These are phyloP conservation scores for Beauveria caledonica DNA, from an alignment of 2,329 filamentous ascomycete genomes.

Conservation along the genomic window DNA sequence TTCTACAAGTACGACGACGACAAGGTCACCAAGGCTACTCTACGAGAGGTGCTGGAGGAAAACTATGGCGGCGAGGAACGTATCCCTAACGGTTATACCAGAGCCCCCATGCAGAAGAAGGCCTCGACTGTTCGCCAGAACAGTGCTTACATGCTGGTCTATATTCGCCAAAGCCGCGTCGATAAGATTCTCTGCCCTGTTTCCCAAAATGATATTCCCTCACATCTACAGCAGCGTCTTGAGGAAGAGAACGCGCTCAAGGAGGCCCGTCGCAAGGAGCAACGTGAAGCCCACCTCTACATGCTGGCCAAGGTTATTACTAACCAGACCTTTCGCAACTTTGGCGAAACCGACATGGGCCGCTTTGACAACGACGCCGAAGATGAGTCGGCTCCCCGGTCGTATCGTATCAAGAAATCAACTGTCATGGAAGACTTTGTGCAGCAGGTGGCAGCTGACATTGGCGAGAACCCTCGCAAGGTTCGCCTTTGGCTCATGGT, in stretches of 20 bases:
- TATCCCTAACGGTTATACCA: slow-evolving; percentile 37
- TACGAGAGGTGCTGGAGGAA: slow-evolving; percentile 86
- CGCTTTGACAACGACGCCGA: slow-evolving; percentile 56
- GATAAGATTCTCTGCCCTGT: slow-evolving; percentile 74
- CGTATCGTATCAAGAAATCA: slow-evolving; percentile 66
- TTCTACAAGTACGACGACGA: slow-evolving; percentile 99
- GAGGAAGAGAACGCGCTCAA: slow-evolving; percentile 72
- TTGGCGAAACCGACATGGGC: slow-evolving; percentile 78
- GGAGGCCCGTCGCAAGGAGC: slow-evolving; percentile 75
- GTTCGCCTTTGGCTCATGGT: slow-evolving; percentile 95
- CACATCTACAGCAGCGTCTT: slow-evolving; percentile 55
- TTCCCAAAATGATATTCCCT: slow-evolving; percentile 67
- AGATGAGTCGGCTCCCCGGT: slow-evolving; percentile 61
- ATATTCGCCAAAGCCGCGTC: slow-evolving; percentile 80
- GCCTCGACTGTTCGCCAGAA: slow-evolving; percentile 55
- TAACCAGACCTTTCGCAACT: slow-evolving; percentile 69
- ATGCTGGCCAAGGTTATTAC: slow-evolving; percentile 77
- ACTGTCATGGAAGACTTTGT: slow-evolving; percentile 71
- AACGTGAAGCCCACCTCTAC: slow-evolving; percentile 90
- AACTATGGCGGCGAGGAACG: slow-evolving; percentile 89
- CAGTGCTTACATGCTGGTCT: slow-evolving; percentile 98
- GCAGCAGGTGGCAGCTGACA: slow-evolving; percentile 60
- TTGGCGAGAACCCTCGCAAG: slow-evolving; percentile 57
- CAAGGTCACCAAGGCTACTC: slow-evolving; percentile 87
- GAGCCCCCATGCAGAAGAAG: slow-evolving; percentile 45